Conservation (phyloP, 1,139 yeast species). For the Pichia sp. region DNA sequence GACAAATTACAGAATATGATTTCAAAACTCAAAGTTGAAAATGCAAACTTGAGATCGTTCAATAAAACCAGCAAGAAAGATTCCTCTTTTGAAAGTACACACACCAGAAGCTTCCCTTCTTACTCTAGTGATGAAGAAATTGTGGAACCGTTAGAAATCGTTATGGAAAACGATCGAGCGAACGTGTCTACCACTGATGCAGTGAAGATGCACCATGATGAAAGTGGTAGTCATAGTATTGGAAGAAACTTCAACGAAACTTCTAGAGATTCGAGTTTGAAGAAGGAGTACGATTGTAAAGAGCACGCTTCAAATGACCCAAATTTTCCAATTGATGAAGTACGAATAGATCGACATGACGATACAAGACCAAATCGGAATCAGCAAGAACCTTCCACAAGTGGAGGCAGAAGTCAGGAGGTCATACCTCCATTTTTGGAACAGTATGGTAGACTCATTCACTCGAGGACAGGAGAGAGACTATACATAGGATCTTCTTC, state of each 20-base stretch:
- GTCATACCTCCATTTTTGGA: constrained; percentile 56
- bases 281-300: not conserved
- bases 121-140: not conserved
- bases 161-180: not conserved
- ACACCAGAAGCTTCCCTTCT: not conserved
- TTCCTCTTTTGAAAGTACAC: not conserved
- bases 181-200: not conserved
- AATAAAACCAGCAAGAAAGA: constrained; percentile 32
- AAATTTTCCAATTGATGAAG: not conserved
- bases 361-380: not conserved
- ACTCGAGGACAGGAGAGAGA: constrained; percentile 70
- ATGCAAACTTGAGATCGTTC: constrained; percentile 50
- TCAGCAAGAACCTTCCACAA: not conserved
- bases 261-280: not conserved
- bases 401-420: constrained; percentile 19
- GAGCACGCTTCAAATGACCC: not conserved
- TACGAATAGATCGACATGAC: not conserved
- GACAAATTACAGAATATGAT: constrained; percentile 67
- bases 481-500: constrained; percentile 77
- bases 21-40: constrained; percentile 44
- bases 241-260: not conserved
- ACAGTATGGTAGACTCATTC: constrained; percentile 64
- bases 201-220: not conserved
- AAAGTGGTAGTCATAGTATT: not conserved
- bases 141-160: not conserved